Evolutionary conservation across 2,329 filamentous ascomycete species (phyloP).

Genomic region (Fusarium veterinarium): DNA sequence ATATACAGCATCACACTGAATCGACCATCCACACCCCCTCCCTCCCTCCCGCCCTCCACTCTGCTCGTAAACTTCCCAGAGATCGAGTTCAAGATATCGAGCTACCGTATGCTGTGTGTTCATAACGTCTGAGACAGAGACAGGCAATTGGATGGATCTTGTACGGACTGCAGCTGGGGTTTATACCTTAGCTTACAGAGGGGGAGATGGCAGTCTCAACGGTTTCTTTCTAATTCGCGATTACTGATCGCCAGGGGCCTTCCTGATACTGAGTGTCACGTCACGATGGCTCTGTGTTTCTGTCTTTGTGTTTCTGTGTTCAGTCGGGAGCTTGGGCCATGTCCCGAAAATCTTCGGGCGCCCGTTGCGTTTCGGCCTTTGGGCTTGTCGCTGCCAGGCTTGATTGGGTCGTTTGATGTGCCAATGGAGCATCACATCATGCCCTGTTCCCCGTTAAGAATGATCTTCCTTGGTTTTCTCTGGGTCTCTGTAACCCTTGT

Average conservation of each 20-base stretch:
- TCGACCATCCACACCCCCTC: background rate
- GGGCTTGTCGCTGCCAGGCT: background rate
- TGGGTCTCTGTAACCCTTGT: background rate
- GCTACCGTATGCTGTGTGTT: background rate
- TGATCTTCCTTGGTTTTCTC: conserved; percentile 29
- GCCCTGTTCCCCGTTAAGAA: conserved; percentile 20
- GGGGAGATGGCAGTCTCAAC: conserved; percentile 24
- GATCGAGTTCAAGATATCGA: conserved; percentile 7
- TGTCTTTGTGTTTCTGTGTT: conserved; percentile 9
- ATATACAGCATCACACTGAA: background rate
- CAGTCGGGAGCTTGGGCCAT: conserved; percentile 14
- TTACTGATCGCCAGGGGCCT: conserved; percentile 43
- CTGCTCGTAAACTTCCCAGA: background rate
- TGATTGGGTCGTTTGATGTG: conserved; percentile 21
- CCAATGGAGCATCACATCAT: conserved; percentile 1
- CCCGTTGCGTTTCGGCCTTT: conserved; percentile 38
- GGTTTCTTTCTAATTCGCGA: conserved; percentile 31
- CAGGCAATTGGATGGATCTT: background rate
- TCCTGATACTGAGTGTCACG: conserved; percentile 20
- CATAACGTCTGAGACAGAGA: conserved; percentile 11
- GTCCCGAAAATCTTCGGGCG: conserved; percentile 45
- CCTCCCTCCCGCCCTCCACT: background rate
- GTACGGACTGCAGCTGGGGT: conserved; percentile 3
- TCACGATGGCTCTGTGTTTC: conserved; percentile 16
- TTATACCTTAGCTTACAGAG: background rate